Evolutionary conservation across 768 basidiomycete genomes (phyloP).

Genomic region (Amanita inopinata): DNA sequence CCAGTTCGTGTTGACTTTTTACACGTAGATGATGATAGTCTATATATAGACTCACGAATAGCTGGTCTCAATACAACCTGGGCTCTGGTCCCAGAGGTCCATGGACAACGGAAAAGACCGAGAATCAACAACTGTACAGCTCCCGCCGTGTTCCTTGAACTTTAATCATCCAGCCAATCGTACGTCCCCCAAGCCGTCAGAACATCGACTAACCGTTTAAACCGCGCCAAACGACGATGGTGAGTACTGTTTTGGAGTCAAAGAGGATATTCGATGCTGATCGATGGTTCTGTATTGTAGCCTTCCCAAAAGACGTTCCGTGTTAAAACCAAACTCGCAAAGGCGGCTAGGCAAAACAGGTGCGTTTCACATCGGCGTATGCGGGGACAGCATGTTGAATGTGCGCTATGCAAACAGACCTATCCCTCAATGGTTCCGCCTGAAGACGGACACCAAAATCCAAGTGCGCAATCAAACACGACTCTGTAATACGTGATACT

Average conservation of each 20-base stretch:
- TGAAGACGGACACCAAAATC: slow-evolving; percentile 93
- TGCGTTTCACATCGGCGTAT: slow-evolving; percentile 24
- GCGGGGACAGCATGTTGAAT: slow-evolving; percentile 8
- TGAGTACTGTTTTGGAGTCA: slow-evolving; percentile 19
- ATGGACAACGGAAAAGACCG: slow-evolving; percentile 1
- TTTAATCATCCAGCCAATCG: slow-evolving; percentile 20
- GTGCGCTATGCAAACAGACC: slow-evolving; percentile 42
- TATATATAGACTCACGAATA: not conserved
- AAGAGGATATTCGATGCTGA: not conserved
- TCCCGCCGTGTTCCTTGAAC: slow-evolving; percentile 17
- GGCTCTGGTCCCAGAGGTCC: slow-evolving; percentile 4
- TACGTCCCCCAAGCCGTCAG: slow-evolving; percentile 12
- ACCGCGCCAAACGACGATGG: slow-evolving; percentile 41
- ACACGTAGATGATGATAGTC: slow-evolving; percentile 1
- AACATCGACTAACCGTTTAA: slow-evolving; percentile 6
- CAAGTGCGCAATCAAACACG: slow-evolving; percentile 45
- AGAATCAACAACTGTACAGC: slow-evolving; percentile 34
- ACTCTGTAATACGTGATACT: not conserved
- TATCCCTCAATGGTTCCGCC: slow-evolving; percentile 98
- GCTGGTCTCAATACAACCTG: too few relatives aligned
- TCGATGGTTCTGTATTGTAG: slow-evolving; percentile 28
- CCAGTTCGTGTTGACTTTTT: too few relatives aligned
- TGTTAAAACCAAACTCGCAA: slow-evolving; percentile 95
- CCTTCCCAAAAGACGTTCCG: slow-evolving; percentile 99
- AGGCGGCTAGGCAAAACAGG: slow-evolving; percentile 95